Evolutionary conservation across 2,329 filamentous ascomycete species (phyloP).

Genomic region (Calonectria ilicicola): DNA sequence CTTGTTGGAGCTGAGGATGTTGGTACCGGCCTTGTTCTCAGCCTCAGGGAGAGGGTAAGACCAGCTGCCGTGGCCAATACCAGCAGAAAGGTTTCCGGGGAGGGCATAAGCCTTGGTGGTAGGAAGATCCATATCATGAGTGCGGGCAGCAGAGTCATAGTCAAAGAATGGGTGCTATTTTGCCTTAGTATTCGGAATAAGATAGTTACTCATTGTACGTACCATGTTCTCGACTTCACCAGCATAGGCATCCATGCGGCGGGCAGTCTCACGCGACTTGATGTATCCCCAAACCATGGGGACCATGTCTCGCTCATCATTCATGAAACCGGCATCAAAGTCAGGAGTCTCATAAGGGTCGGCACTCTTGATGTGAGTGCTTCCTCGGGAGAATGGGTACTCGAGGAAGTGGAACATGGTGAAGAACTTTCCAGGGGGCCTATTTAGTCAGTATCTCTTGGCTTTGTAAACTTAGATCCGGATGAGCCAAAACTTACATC

Average conservation of each 20-base stretch:
- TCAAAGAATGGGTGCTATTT: slow-evolving; percentile 75
- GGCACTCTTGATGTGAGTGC: slow-evolving; percentile 76
- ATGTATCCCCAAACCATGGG: slow-evolving; percentile 89
- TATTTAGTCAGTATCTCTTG: slow-evolving; percentile 50
- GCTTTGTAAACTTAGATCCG: background rate
- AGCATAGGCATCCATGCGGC: slow-evolving; percentile 82
- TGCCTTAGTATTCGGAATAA: slow-evolving; percentile 40
- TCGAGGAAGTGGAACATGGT: slow-evolving; percentile 87
- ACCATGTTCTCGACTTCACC: slow-evolving; percentile 74
- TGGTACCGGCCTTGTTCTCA: slow-evolving; percentile 59
- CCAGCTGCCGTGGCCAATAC: slow-evolving; percentile 82
- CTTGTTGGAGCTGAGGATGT: slow-evolving; percentile 72
- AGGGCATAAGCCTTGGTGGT: slow-evolving; percentile 83
- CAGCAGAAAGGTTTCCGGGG: slow-evolving; percentile 76
- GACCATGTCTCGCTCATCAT: slow-evolving; percentile 85
- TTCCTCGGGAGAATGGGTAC: slow-evolving; percentile 81
- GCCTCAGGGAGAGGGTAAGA: slow-evolving; percentile 67
- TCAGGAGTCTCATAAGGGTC: slow-evolving; percentile 81
- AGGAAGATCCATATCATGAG: slow-evolving; percentile 78
- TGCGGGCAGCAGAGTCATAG: slow-evolving; percentile 76
- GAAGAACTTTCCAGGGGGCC: slow-evolving; percentile 84
- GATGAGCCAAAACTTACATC: slow-evolving; percentile 52
- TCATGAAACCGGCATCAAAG: slow-evolving; percentile 88
- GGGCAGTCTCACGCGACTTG: slow-evolving; percentile 83
- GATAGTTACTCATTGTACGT: background rate